Conservation (phyloP, 768 basidiomycete genomes). For the Sarcodon aspratus region DNA sequence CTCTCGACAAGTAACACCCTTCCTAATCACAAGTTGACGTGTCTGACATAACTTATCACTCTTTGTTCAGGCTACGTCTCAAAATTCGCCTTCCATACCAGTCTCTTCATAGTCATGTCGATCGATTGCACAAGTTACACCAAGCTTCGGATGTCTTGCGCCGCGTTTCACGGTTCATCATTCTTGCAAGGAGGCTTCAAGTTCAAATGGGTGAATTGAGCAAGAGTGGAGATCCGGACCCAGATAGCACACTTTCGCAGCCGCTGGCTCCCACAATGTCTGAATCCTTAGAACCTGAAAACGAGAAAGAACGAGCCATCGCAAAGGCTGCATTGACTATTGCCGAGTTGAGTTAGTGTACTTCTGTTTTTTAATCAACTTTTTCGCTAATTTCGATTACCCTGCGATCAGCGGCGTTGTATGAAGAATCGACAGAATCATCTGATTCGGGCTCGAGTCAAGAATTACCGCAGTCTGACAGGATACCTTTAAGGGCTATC, state of each 20-base stretch:
- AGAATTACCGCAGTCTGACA: not conserved
- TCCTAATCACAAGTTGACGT: not conserved
- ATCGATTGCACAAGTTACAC: slow-evolving; percentile 66
- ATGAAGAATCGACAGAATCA: not conserved
- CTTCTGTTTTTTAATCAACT: not conserved
- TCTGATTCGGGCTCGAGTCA: not conserved
- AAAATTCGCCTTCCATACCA: slow-evolving; percentile 85
- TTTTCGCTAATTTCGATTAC: not conserved
- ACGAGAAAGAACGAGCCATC: slow-evolving; percentile 78
- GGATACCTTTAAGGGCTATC: slow-evolving; percentile 55
- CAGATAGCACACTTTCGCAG: not conserved
- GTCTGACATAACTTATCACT: slow-evolving; percentile 5
- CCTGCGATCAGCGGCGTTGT: not conserved
- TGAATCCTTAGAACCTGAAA: slow-evolving; percentile 34
- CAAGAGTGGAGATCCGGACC: slow-evolving; percentile 8
- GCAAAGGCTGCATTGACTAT: slow-evolving; percentile 93
- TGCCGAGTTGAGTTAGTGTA: slow-evolving; percentile 73
- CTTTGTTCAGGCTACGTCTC: slow-evolving; percentile 48
- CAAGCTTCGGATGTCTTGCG: slow-evolving; percentile 79
- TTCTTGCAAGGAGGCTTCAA: slow-evolving; percentile 74
- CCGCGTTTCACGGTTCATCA: slow-evolving; percentile 74
- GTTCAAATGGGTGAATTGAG: slow-evolving; percentile 72
- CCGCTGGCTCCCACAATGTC: not conserved
- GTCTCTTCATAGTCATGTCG: slow-evolving; percentile 58
- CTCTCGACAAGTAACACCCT: slow-evolving; percentile 55